Conservation (phyloP, 345 rosid species). For the Rhodamnia rubescens region DNA sequence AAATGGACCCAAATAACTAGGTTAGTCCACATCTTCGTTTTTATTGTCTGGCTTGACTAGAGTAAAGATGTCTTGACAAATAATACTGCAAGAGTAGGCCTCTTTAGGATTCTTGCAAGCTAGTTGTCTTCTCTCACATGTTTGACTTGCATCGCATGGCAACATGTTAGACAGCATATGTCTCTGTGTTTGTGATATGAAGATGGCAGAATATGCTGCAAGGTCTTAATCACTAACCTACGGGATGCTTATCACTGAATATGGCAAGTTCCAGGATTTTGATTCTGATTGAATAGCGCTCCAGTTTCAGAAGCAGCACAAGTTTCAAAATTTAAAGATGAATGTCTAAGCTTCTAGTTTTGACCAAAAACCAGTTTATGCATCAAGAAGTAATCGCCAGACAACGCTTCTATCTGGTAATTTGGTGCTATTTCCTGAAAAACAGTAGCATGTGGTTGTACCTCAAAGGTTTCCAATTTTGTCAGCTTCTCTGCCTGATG, state of each 20-base stretch:
- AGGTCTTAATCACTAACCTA: background rate
- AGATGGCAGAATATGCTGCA: background rate
- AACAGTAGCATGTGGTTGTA: background rate
- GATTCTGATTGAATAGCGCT: background rate
- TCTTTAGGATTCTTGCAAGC: background rate
- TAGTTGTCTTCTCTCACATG: background rate
- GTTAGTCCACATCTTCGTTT: background rate
- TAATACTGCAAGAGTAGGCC: background rate
- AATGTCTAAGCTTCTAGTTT: background rate
- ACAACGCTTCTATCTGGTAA: background rate
- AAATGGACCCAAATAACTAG: background rate
- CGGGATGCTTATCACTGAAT: background rate
- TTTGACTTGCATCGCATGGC: background rate
- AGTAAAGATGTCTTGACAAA: background rate
- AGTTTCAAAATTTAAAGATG: background rate
- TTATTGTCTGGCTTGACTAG: background rate
- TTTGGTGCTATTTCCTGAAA: background rate
- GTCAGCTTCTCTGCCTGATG: constrained; percentile 43
- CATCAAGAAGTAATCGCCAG: background rate
- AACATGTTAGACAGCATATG: background rate
- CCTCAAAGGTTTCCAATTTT: constrained; percentile 32
- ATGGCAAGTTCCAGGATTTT: background rate
- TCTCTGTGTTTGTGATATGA: background rate
- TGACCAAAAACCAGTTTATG: background rate
- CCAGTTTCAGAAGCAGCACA: background rate